Evolutionary conservation across 352 stramenopile genomes (phyloP).

Genomic region (Phytophthora aleatoria): DNA sequence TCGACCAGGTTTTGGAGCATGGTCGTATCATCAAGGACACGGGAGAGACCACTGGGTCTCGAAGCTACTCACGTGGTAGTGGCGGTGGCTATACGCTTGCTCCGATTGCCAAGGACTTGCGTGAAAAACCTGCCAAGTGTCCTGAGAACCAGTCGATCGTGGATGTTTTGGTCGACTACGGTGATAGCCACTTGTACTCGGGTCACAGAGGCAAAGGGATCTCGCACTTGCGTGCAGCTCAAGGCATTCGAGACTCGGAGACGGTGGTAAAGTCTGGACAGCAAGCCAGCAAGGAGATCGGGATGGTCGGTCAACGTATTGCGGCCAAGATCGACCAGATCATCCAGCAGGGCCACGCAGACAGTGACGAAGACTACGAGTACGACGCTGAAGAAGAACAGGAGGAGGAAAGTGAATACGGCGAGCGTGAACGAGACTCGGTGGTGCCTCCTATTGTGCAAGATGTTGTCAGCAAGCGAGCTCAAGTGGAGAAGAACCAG

Average conservation of each 20-base stretch:
- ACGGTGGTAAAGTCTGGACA: conserved; percentile 50
- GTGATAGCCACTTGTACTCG: conserved; percentile 70
- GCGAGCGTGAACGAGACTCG: conserved; percentile 14
- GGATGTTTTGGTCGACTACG: conserved; percentile 68
- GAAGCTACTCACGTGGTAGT: conserved; percentile 39
- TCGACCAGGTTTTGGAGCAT: conserved; percentile 76
- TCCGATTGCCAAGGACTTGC: conserved; percentile 75
- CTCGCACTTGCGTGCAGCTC: conserved; percentile 71
- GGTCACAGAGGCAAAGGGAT: conserved; percentile 73
- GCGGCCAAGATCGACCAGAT: conserved; percentile 82
- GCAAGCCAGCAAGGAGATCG: conserved; percentile 59
- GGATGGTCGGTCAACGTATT: conserved; percentile 61
- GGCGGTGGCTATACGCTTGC: conserved; percentile 46
- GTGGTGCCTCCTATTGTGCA: conserved; percentile 52
- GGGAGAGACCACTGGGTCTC: conserved; percentile 13
- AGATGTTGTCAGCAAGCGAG: conserved; percentile 49
- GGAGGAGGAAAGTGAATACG: conserved; percentile 38
- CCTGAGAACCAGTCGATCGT: conserved; percentile 75
- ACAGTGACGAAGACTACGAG: conserved; percentile 68
- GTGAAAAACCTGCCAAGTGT: conserved; percentile 55
- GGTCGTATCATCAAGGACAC: conserved; percentile 65
- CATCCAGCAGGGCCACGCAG: conserved; percentile 65
- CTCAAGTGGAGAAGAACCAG: conserved; percentile 60
- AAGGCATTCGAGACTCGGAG: conserved; percentile 62
- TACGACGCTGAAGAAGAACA: conserved; percentile 45